Evolutionary conservation across 75 land plant genomes (phyloP).

Genomic region (Chamaecyparis obtusa): DNA sequence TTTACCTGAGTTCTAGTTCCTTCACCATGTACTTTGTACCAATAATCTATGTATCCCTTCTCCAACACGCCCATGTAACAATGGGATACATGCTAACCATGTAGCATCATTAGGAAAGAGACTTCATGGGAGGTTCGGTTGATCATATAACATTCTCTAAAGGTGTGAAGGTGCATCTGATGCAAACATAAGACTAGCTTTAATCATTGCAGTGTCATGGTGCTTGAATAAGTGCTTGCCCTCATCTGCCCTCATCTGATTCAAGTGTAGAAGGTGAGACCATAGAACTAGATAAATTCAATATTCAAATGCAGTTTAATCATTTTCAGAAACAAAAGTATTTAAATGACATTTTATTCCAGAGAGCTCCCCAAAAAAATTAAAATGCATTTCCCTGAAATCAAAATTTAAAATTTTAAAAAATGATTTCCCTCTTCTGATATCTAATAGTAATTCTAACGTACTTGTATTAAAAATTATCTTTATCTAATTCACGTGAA

Average conservation of each 20-base stretch:
- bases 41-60: not conserved
- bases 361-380: not conserved
- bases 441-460: not conserved
- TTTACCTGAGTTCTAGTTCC: not conserved
- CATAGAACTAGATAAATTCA: not conserved
- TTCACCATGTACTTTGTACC: not conserved
- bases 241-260: too few species aligned
- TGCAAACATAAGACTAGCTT: too few species aligned
- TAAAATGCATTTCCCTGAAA: too few species aligned
- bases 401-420: too few species aligned
- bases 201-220: not conserved
- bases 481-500: not conserved
- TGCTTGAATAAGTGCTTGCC: not conserved
- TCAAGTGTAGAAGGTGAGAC: not conserved
- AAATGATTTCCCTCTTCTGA: not conserved
- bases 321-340: not conserved
- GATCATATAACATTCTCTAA: not conserved
- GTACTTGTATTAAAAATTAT: too few species aligned
- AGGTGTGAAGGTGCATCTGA: not conserved
- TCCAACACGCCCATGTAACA: not conserved
- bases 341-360: not conserved
- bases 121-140: not conserved
- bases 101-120: not conserved
- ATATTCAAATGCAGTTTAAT: not conserved
- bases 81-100: not conserved